These are phyloP conservation scores for Arabidopsis thaliana DNA, from an alignment of 345 rosid species.

Conservation along the genomic window TAIR10.1 NC_003071.7:8287001-8287500, in stretches of 20 bases:
- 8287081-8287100: not conserved
- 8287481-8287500: conserved; percentile 94
- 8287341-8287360: conserved; percentile 87
- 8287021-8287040: not conserved
- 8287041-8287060: not conserved
- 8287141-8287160: conserved; percentile 55
- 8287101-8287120: conserved; percentile 43
- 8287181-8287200: conserved; percentile 80
- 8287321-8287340: not conserved
- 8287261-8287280: conserved; percentile 47
- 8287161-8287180: conserved; percentile 79
- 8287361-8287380: conserved; percentile 95
- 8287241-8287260: conserved; percentile 90
- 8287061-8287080: not conserved
- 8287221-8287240: conserved; percentile 74
- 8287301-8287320: not conserved
- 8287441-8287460: conserved; percentile 99
- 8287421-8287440: conserved; percentile 93
- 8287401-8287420: conserved; percentile 96
- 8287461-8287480: conserved; percentile 99
- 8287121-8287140: conserved; percentile 52
- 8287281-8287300: not conserved
- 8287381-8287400: conserved; percentile 98
- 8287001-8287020: no score
- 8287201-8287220: conserved; percentile 78